phyloP scores from a whole-genome alignment of 805 yeast species.

The Saccharomycopsis fodiens region DNA sequence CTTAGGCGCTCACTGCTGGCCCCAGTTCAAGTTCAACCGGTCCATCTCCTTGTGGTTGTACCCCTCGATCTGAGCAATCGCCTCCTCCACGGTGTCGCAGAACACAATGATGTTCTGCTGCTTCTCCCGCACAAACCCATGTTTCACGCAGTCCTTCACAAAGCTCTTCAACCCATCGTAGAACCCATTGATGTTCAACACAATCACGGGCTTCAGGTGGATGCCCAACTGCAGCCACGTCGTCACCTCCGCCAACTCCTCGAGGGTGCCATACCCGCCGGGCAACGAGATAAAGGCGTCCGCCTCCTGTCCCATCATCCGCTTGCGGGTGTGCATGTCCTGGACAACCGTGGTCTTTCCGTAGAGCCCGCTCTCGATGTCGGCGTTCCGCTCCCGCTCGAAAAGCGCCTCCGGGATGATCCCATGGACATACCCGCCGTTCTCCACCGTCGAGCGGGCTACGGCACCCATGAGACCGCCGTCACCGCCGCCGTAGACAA shows the following conservation, averaged over 20 bases:
- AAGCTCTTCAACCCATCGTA: conserved; percentile 63
- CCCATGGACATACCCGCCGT: conserved; percentile 70
- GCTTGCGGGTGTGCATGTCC: conserved; percentile 87
- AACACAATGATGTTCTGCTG: conserved; percentile 64
- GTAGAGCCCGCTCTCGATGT: conserved; percentile 35
- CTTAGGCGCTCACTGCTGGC: conserved; percentile 25
- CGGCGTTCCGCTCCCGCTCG: conserved; percentile 54
- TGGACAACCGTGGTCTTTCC: conserved; percentile 76
- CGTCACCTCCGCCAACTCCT: conserved; percentile 82
- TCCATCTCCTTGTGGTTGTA: conserved; percentile 60
- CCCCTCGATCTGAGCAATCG: conserved; percentile 48
- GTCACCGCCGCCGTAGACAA: conserved; percentile 81
- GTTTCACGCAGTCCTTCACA: conserved; percentile 47
- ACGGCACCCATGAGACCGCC: conserved; percentile 69
- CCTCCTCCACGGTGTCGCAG: conserved; percentile 64
- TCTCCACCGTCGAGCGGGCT: conserved; percentile 52
- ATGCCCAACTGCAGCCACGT: conserved; percentile 90
- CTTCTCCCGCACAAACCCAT: conserved; percentile 61
- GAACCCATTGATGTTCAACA: conserved; percentile 75
- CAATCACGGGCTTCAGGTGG: conserved; percentile 71
- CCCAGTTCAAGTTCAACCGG: conserved; percentile 69
- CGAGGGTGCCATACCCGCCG: conserved; percentile 87
- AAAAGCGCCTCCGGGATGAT: conserved; percentile 81
- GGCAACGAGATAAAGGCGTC: conserved; percentile 85
- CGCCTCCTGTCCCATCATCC: conserved; percentile 80